Base-by-base conservation (phyloP, 495 filamentous ascomycete species). In the Cercophora newfieldiana region DNA sequence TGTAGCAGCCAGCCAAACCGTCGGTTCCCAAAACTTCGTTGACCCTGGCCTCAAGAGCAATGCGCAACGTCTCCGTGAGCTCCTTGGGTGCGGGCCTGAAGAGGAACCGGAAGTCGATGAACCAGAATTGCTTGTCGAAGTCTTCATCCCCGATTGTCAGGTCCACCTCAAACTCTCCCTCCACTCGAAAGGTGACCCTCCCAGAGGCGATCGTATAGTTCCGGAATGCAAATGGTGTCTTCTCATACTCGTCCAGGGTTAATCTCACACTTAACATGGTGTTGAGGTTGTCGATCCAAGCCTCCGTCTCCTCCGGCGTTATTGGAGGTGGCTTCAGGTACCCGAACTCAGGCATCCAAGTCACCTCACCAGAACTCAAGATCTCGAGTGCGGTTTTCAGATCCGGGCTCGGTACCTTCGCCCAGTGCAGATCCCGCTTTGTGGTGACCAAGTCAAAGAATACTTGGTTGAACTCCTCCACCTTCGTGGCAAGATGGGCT, bases 111-210 rank as follows among this genome's bases (percentile, higher is more conserved):
- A 97, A 90, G 71, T 97, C 94, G 66, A 98, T 89, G 71, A 97
- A 97, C 77, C 88, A 97, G 72, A 96, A 92, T 72, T 94, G 94
- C 8, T 88, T 90, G 29, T 83, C 78, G 16, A 86, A 86, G 59
- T 94, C 87, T 71, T 97, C 93, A 67, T 92, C 88, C 0, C 89
- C 90, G 63, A 97, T 89, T 0, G 90, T 91, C 64, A 98, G 85
- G 70, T 98, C 95, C 24, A 97, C 85, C 74, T 99, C 96, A 72
- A 97, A 99, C 71, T 97, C 95, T 51, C 85, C 86, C 26, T 85
- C 79, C 6, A 97, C 89, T 30, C 80, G 84, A 74, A 98, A 99
- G 0, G 93, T 97, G 16, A 89, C 93, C 31, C 93, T 86, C 5
- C 96, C 95, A 66, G 89, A 87, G 59, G 82, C 82, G 51, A 98